Base-by-base conservation (phyloP, 2,329 filamentous ascomycete species). In the Thielaviopsis euricoi region DNA sequence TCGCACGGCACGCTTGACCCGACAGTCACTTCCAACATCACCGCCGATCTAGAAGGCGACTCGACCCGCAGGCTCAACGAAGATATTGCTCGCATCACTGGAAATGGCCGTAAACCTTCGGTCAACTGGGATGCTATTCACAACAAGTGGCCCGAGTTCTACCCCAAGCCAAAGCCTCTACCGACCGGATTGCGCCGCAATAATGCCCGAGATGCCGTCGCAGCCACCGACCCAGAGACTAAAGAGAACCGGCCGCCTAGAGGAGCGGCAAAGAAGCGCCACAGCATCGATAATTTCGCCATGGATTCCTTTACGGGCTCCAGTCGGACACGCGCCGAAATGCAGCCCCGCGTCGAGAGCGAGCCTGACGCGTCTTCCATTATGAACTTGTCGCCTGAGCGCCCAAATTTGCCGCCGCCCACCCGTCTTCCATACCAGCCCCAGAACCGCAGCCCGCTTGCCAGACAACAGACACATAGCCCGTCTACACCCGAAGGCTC, bases 1-100 rank as follows among this genome's bases (percentile, higher is more conserved):
- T 77, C 76, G 56, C 77, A 79, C 67, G 77, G 77, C 65, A 78
- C 76, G 61, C 71, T 80, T 62, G 78, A 75, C 64, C 73, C 75
- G 57, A 80, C 76, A 52, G 65, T 74, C 55, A 78, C 77, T 43
- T 75, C 76, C 49, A 69, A 80, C 63, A 76, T 78, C 61, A 74
- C 76, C 58, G 73, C 76, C 58, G 73, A 74, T 58, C 75, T 74
- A 43, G 76, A 78, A 60, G 75, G 72, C 66, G 77, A 80, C 65
- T 78, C 76, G 29, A 79, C 76, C 48, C 74, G 75, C 58, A 71
- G 70, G 58, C 69, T 78, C 48, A 73, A 76, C 63, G 72, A 77
- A 55, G 71, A 77, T 46, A 74, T 76, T 61, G 72, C 72, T 57
- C 68, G 73, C 40, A 66, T 74, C 51, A 73, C 71, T 15, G 63